phyloP scores from a whole-genome alignment of 2,329 filamentous ascomycete species.

The Curvularia sp. region DNA sequence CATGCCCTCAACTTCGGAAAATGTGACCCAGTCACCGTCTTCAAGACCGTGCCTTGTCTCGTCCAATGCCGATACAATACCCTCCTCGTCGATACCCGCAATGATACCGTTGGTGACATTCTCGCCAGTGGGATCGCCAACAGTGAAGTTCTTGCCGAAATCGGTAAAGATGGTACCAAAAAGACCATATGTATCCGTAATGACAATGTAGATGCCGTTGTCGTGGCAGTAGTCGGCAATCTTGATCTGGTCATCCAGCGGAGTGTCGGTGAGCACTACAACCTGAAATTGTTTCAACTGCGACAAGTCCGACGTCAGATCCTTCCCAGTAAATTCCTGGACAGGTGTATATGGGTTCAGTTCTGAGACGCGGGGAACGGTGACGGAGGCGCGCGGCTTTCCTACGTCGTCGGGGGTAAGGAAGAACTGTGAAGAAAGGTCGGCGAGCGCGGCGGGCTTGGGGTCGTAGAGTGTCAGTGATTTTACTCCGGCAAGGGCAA shows the following conservation, averaged over 20 bases:
- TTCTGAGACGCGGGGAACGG: conserved; percentile 87
- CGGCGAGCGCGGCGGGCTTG: conserved; percentile 79
- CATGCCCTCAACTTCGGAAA: conserved; percentile 92
- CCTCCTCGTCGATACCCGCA: conserved; percentile 86
- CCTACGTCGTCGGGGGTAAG: conserved; percentile 86
- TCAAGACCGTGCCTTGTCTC: conserved; percentile 94
- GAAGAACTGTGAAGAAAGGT: conserved; percentile 98
- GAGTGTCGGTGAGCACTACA: conserved; percentile 85
- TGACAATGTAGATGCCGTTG: conserved; percentile 89
- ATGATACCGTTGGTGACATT: conserved; percentile 86
- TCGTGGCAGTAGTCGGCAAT: conserved; percentile 94
- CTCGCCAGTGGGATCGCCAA: conserved; percentile 90
- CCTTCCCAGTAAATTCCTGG: conserved; percentile 69
- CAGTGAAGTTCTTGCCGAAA: conserved; percentile 92
- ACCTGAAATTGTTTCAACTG: conserved; percentile 91
- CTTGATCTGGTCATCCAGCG: conserved; percentile 78
- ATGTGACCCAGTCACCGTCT: conserved; percentile 95
- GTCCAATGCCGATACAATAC: conserved; percentile 89
- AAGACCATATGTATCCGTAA: conserved; percentile 88
- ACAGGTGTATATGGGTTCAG: conserved; percentile 97
- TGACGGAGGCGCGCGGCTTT: conserved; percentile 86
- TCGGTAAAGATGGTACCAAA: conserved; percentile 98
- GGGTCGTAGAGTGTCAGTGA: conserved; percentile 94
- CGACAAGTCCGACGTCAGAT: conserved; percentile 76
- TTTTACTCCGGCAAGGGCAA: conserved; percentile 97